Evolutionary conservation across 768 basidiomycete species (phyloP).

Genomic region (Trametopsis cervina): DNA sequence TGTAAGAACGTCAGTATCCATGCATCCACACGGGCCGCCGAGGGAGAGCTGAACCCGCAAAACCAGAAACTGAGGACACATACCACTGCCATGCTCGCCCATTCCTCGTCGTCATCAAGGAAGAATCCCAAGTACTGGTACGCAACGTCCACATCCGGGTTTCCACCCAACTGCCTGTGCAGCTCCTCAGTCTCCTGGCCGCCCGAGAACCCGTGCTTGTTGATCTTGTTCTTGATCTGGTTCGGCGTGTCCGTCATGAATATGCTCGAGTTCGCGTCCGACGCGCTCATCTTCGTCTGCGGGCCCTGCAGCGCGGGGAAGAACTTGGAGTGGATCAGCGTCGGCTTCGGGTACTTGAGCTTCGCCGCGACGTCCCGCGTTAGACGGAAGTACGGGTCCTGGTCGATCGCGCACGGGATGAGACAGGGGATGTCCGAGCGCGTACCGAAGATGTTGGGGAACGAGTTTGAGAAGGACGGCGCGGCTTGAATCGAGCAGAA

Average conservation of each 20-base stretch:
- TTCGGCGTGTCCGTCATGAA: slow-evolving; percentile 91
- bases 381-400: slow-evolving; percentile 95
- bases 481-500: slow-evolving; percentile 95
- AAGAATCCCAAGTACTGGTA: slow-evolving; percentile 97
- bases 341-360: slow-evolving; percentile 93
- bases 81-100: slow-evolving; percentile 71
- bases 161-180: slow-evolving; percentile 79
- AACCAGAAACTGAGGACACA: slow-evolving; percentile 20
- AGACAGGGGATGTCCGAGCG: slow-evolving; percentile 80
- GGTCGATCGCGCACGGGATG: slow-evolving; percentile 98
- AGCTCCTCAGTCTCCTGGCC: slow-evolving; percentile 96
- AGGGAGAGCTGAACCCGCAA: too few species aligned
- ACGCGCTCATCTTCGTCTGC: slow-evolving; percentile 99
- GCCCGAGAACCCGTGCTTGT: slow-evolving; percentile 92
- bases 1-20: too few species aligned
- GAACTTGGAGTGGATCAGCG: slow-evolving; percentile 91
- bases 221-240: slow-evolving; percentile 98
- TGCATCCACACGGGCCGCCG: too few species aligned
- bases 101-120: slow-evolving; percentile 89
- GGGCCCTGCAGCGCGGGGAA: slow-evolving; percentile 98
- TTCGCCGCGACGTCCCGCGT: slow-evolving; percentile 93
- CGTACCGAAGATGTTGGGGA: slow-evolving; percentile 93
- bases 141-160: slow-evolving; percentile 91
- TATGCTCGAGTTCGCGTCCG: slow-evolving; percentile 86
- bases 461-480: slow-evolving; percentile 96